Evolutionary conservation across 768 basidiomycete species (phyloP), one percentile per base, ranked within the genome.

Genomic region (Naganishia onofrii): DNA sequence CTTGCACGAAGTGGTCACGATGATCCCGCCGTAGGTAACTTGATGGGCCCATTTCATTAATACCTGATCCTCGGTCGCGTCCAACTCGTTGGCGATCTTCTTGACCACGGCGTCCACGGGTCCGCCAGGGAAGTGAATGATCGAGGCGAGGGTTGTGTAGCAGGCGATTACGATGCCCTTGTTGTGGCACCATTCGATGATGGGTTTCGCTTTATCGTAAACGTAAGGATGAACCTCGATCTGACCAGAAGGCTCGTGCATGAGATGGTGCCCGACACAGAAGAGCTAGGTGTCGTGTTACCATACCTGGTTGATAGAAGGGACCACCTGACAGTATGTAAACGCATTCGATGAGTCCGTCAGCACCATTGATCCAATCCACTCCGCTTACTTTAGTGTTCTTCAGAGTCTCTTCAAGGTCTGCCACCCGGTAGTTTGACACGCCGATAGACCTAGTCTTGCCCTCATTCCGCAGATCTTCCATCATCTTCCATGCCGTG

Each of bases 401-500:
- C 51, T 74, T 68, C 54, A 79, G 65, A 36, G 82, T 32, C 68
- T 76, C 76, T 34, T 80, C 69, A 31, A 82, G 64, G 72, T 84
- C 80, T 29, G 75, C 73, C 26, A 81, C 52, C 0, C 79, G 74
- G 65, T 78, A 83, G 75, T 83, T 84, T 32, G 77, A 79, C 1
- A 84, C 80, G 2, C 83, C 83, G 71, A 84, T 82, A 23, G 76
- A 77, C 66, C 76, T 80, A 28, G 83, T 77, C 32, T 83, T 74
- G 1, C 86, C 86, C 68, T 82, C 84, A n/a, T 74, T 48, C 55
- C 71, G 70, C 36, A 86, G 79, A 38, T 84, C 84, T 74, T 89
- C 88, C 85, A 90, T 84, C 7, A 81, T 85, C 54, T 82, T 83
- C 88, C 89, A 89, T 55, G 85, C 77, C 29, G 85, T 83, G 68